Base-by-base conservation (phyloP, 2,329 filamentous ascomycete species). In the Aureobasidium melanogenum region DNA sequence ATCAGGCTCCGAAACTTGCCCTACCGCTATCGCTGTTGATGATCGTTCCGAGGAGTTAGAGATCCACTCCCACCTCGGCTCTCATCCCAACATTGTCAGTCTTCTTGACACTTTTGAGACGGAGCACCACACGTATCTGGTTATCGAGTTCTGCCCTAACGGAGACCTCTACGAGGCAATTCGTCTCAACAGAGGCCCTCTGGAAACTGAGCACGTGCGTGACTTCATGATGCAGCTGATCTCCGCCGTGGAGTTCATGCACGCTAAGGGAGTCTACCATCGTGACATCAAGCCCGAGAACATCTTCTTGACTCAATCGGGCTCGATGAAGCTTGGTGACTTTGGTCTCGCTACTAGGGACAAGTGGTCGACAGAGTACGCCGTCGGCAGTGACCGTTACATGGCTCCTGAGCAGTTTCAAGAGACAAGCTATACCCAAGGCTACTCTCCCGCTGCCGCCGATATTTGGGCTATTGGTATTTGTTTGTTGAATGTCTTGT, bases 211-310 rank as follows among this genome's bases (percentile, higher is more conserved):
- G 72, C 92, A 99, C 74, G 94, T 99, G 63, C 90, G 94, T 66
- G 89, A 90, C 66, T 97, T 97, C 79, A 97, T 99, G 94, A 80
- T 97, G 63, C 86, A 99, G 77, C 84, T 99, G 36, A 84, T 99
- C 58, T 87, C 89, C 72, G 90, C 93, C 55, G 88, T 99, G 54
- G 86, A 89, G 64, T 92, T 91, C 75, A 91, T 96, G 76, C 94
- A 99, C 75, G 82, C 84, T 65, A 92, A 92, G 74, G 92, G 91
- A 66, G 84, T 97, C 71, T 97, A 91, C 74, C 94, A 99, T 73
- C 89, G 94, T 64, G 94, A 99, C 75, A 97, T 99, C 84, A 99
- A 99, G 79, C 94, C 94, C 0, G 94, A 99, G 82, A 99, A 99
- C 80, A 96, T 99, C 75, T 97, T 99, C 74, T 82, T 99, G 65